Base-by-base conservation (phyloP, 495 filamentous ascomycete species). In the Cudoniella acicularis region DNA sequence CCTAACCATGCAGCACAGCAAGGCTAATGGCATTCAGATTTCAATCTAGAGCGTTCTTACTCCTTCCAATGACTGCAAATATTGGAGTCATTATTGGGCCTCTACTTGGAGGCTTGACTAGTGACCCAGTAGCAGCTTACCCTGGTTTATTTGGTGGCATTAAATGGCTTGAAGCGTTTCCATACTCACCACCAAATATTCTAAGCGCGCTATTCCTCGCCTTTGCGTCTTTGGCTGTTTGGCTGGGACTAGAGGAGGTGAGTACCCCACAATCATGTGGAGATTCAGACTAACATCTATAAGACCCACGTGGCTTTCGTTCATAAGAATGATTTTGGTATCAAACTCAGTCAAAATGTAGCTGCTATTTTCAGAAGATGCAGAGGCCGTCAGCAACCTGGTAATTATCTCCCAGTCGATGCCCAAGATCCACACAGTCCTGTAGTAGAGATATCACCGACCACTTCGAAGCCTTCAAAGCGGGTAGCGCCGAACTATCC, bases 21-120 rank as follows among this genome's bases (percentile, higher is more conserved):
- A n/a, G 89, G 26, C 67, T 92, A 51, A 89, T 86, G 0, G 87
- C 89, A 79, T 84, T 82, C 4, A 92, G 91, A 65, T 88, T 82
- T 62, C 89, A 90, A 73, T 84, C 83, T 13, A 77, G 88, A 26
- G 90, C 90, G 0, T 93, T 94, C 56, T 67, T 92, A 30, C 72
- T 94, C n/a, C 66, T 96, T 52, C 91, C 91, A 0, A 85, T 93
- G 79, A 87, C 84, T 43, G 91, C 89, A 60, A 92, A 92, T 65
- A 79, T 91, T 59, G 90, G 89, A 2, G 79, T 87, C 27, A 84
- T 92, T 56, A 82, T 91, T 62, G 89, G 88, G n/a, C 86, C 86
- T 64, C 77, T 89, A 10, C 75, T 90, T 52, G 89, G 89, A 51
- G 89, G 90, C 24, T 65, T 91, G 61, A 75, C 92, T 27, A 83